phyloP scores from a whole-genome alignment of 202 grass and related monocot species.

The Setaria viridis region DNA sequence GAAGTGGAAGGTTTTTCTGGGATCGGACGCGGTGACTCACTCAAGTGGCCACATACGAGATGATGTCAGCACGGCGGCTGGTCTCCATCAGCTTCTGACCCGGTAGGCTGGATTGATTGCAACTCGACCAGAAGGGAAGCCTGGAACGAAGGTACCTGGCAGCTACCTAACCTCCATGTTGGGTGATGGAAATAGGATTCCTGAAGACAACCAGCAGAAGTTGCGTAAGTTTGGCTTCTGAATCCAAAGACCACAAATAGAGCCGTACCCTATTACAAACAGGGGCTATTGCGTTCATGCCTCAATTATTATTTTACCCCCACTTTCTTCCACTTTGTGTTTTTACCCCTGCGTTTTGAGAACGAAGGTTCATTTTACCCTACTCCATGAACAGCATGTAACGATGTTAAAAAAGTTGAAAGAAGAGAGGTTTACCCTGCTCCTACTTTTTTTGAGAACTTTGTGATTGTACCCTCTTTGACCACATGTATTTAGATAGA shows the following conservation, averaged over 20 bases:
- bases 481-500: too few relatives aligned
- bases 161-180: not conserved
- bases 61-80: slow-evolving; percentile 31
- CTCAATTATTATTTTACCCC: too few relatives aligned
- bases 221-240: not conserved
- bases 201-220: not conserved
- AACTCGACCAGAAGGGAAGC: not conserved
- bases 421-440: too few relatives aligned
- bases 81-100: not conserved
- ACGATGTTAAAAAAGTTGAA: too few relatives aligned
- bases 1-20: not conserved
- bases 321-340: too few relatives aligned
- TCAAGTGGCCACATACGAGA: slow-evolving; percentile 5
- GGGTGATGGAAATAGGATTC: not conserved
- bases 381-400: too few relatives aligned
- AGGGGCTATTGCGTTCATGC: too few relatives aligned
- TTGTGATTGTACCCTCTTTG: too few relatives aligned
- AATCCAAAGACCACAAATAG: not conserved
- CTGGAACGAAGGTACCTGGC: not conserved
- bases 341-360: too few relatives aligned
- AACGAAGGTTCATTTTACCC: too few relatives aligned
- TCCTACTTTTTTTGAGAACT: too few relatives aligned
- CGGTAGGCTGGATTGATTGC: not conserved
- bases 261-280: too few relatives aligned
- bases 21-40: not conserved